Evolutionary conservation across 495 filamentous ascomycete genomes (phyloP), one percentile per base, ranked within the genome.

Genomic region (Penicillium longicatenatum): DNA sequence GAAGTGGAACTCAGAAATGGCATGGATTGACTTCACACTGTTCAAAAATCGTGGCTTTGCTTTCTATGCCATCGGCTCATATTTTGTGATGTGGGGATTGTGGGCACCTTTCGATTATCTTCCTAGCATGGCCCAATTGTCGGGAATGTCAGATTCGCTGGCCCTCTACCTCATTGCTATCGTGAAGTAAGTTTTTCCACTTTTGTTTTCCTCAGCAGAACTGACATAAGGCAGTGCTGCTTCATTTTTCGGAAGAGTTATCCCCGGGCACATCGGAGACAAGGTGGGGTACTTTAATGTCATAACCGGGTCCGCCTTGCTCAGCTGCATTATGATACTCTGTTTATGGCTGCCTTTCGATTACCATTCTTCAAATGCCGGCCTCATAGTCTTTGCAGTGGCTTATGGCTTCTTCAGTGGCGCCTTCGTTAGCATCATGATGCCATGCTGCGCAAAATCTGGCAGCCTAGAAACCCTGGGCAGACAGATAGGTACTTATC

Each of bases 141-240:
- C 43, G 6, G 67, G 66, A 2, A 67, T 69, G 29, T 56, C 64
- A 4, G 55, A 63, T 0, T 55, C 49, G 2, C 54, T 75, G 24
- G 61, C 64, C 20, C 41, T 71, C 11, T 70, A 70, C 55, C 43
- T 74, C n/a, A 70, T 75, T 33, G 66, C 69, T 17, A 70, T 75
- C 29, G 60, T 68, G 43, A 72, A 68, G 60, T 69, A 53, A 39
- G 35, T 39, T 6, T 39, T 17, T 3, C 9, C n/a, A 39, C 0
- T 17, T 10, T 14, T 39, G 35, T 4, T 39, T 39, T 10, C 2
- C 12, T 11, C 0, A 39, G 35, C 35, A 39, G 35, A 39, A 10
- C 35, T 39, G 3, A 39, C n/a, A 4, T 3, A 10, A 10, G 35
- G 35, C 9, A 39, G 35, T 39, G 35, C 12, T 5, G 35, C 35